phyloP scores from a whole-genome alignment of 169 alveolate species.

The Plasmodium gonderi region DNA sequence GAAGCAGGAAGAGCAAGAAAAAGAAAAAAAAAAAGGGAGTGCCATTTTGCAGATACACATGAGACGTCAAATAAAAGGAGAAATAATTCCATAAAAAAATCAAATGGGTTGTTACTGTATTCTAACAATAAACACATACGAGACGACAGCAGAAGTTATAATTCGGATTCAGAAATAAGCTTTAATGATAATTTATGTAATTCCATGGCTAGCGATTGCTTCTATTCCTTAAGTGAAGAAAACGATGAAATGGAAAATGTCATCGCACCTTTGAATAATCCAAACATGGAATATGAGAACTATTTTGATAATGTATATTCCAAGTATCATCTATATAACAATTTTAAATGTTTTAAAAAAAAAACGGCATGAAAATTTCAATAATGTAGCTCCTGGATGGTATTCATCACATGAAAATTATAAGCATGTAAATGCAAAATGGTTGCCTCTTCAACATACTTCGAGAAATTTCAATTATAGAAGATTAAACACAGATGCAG shows the following conservation, averaged over 20 bases:
- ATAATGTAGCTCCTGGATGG: background rate
- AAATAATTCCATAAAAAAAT: background rate
- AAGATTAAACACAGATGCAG: background rate
- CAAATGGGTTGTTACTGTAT: background rate
- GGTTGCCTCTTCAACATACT: background rate
- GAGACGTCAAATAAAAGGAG: background rate
- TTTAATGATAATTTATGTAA: background rate
- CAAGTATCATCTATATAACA: slow-evolving; percentile 25
- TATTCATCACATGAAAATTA: background rate
- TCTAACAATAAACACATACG: background rate
- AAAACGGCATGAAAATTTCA: background rate
- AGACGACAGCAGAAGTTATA: background rate
- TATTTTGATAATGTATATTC: slow-evolving; percentile 31
- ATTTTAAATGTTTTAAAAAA: background rate
- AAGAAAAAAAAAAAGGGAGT: background rate
- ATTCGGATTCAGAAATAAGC: background rate
- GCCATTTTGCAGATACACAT: background rate
- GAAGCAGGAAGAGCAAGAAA: no score
- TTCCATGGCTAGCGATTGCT: background rate
- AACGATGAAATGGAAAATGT: background rate
- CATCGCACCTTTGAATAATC: background rate
- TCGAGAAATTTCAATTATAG: background rate
- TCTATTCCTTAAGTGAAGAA: slow-evolving; percentile 30
- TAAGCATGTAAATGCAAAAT: background rate
- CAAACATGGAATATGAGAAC: background rate